Percentiles rank a stretch among this genome's conserved stretches.
Conservation (phyloP, 768 basidiomycete species). For the Lactifluus piperatus region DNA sequence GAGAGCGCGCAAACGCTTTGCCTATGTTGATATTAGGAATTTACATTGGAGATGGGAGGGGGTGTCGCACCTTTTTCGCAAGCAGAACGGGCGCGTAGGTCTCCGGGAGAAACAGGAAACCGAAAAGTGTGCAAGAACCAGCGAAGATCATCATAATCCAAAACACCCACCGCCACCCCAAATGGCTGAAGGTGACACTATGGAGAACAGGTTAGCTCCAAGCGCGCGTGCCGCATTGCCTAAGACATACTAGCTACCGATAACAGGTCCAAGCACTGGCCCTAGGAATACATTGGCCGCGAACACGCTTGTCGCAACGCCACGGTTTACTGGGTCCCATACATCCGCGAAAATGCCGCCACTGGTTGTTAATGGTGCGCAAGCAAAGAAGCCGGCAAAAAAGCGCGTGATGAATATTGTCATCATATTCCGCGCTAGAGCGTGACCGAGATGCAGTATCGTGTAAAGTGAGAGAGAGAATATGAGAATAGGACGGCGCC, state of each 20-base stretch:
- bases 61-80: background rate
- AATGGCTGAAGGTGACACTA: background rate
- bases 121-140: background rate
- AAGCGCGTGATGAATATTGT: slow-evolving; percentile 20
- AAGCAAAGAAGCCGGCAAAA: slow-evolving; percentile 21
- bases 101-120: background rate
- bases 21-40: slow-evolving; percentile 22
- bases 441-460: slow-evolving; percentile 12
- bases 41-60: background rate
- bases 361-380: slow-evolving; percentile 15
- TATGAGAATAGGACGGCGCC: slow-evolving; percentile 10
- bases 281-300: slow-evolving; percentile 20
- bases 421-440: slow-evolving; percentile 3
- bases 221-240: background rate
- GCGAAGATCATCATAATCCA: slow-evolving; percentile 5
- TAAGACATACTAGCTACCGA: slow-evolving; percentile 14
- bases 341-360: slow-evolving; percentile 21
- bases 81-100: background rate
- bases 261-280: slow-evolving; percentile 21
- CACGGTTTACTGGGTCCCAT: slow-evolving; percentile 19
- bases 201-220: background rate
- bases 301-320: slow-evolving; percentile 17
- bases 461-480: slow-evolving; percentile 5
- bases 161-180: slow-evolving; percentile 7
- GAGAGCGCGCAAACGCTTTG: slow-evolving; percentile 37